Evolutionary conservation across 2,329 filamentous ascomycete species (phyloP), one percentile per base, ranked within the genome.

Genomic region (Ceratocystis cubensis): DNA sequence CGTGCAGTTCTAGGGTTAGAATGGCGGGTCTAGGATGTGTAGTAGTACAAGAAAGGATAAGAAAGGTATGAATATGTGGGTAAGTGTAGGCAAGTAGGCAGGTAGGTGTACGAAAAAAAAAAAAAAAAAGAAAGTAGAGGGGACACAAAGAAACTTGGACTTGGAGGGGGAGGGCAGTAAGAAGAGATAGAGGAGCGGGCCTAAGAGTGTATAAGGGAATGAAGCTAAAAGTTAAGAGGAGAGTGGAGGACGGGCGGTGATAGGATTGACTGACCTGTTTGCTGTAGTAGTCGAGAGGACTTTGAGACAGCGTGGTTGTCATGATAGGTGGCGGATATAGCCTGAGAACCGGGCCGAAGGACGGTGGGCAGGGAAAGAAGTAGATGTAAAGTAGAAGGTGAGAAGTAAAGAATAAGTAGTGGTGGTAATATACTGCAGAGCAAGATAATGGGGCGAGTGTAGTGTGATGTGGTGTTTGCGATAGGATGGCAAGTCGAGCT

Each of bases 291-390:
- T 65, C 66, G 15, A 67, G 53, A 46, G 53, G 63, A 44, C 63
- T 67, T 57, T 67, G 66, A 46, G 66, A 67, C 41, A 67, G 33
- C 33, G 65, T 67, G n/a, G 66, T 59, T 30, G 66, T 44, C 66
- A 67, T 67, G 30, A 33, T 65, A 30, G 33, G 5, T 41, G 63
- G 50, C 15, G 46, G 22, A 28, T 28, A 57, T 25, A 20, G n/a
- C 44, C 41, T 30, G 61, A 63, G 41, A 46, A 10, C 28, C 28
- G 25, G 25, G 17, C 25, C 61, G 41, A 63, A 63, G 13, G 61
- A 37, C 33, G 10, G 10, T 15, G 17, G 33, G 61, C 30, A 37
- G 22, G 13, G 45, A 20, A n/a, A 48, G 45, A n/a, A 5, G 45
- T 2, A 48, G 7, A 48, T 8, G 45, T 5, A 15, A 56, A 17